phyloP scores from a whole-genome alignment of 768 basidiomycete species.

The Amanita thiersii region DNA sequence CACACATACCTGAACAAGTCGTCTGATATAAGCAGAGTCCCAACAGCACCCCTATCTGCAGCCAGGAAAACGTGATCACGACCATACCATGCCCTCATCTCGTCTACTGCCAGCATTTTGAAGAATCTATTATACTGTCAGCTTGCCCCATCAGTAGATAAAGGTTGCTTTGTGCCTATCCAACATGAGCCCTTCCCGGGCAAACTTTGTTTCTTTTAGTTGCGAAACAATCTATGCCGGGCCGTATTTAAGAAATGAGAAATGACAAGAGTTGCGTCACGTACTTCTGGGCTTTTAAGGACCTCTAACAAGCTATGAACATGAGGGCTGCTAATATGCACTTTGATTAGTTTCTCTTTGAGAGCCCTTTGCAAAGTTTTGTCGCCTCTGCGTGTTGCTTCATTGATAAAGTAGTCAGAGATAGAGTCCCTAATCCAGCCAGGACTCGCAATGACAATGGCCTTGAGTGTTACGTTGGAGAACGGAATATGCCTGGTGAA shows the following conservation, averaged over 20 bases:
- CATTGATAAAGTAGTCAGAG: slow-evolving; percentile 72
- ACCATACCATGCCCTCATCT: slow-evolving; percentile 98
- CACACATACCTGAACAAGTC: slow-evolving; percentile 74
- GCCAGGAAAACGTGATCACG: slow-evolving; percentile 90
- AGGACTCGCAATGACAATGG: slow-evolving; percentile 93
- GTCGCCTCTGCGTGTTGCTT: slow-evolving; percentile 75
- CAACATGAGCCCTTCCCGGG: slow-evolving; percentile 82
- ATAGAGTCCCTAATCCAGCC: slow-evolving; percentile 93
- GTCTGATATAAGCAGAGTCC: slow-evolving; percentile 91
- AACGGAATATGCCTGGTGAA: slow-evolving; percentile 91
- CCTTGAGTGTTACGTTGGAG: slow-evolving; percentile 60
- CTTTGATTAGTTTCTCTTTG: slow-evolving; percentile 80
- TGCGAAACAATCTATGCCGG: slow-evolving; percentile 53
- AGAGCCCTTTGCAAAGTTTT: slow-evolving; percentile 70
- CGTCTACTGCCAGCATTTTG: slow-evolving; percentile 93
- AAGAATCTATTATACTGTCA: slow-evolving; percentile 60
- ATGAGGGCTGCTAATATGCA: slow-evolving; percentile 89
- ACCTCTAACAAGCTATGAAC: slow-evolving; percentile 95
- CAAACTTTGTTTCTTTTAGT: slow-evolving; percentile 94
- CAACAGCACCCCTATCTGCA: slow-evolving; percentile 88
- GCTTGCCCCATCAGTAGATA: slow-evolving; percentile 6
- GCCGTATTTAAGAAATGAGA: not conserved
- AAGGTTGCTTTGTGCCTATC: slow-evolving; percentile 51
- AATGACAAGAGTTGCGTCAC: slow-evolving; percentile 11
- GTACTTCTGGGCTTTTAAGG: slow-evolving; percentile 87